A percentile compares a stretch with the other conserved stretches of the same genome.
Conservation (phyloP, 257 asterid species). For the Plantago ovata region DNA sequence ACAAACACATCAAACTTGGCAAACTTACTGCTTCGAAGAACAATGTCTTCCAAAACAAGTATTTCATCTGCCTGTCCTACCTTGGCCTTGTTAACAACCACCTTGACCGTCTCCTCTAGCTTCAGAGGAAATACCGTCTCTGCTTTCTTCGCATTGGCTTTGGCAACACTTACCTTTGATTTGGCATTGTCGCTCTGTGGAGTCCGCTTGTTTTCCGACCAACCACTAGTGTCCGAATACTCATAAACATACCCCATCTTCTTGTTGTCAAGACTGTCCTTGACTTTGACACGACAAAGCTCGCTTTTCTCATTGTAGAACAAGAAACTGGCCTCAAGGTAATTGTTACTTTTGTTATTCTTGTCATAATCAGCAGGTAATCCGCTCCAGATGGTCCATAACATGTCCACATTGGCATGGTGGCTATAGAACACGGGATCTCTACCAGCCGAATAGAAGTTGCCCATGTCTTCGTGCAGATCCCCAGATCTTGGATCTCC, state of each 20-base stretch:
- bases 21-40: conserved; percentile 19
- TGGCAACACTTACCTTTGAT: neutral
- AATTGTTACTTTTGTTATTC: conserved; percentile 9
- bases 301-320: conserved; percentile 24
- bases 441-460: conserved; percentile 29
- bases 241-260: conserved; percentile 22
- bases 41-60: conserved; percentile 22
- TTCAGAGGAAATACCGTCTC: conserved; percentile 16
- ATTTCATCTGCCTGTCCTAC: conserved; percentile 28
- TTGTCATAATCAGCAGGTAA: conserved; percentile 1
- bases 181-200: conserved; percentile 16
- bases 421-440: conserved; percentile 31
- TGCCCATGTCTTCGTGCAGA: conserved; percentile 30
- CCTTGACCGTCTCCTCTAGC: conserved; percentile 11
- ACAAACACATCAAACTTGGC: conserved; percentile 30
- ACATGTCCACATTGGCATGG: conserved; percentile 26
- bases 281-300: conserved; percentile 22
- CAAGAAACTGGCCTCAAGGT: conserved; percentile 17
- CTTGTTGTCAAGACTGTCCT: conserved; percentile 9
- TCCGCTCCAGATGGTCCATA: conserved; percentile 28
- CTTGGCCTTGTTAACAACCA: conserved; percentile 20
- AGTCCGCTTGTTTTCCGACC: conserved; percentile 20
- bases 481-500: conserved; percentile 24
- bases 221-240: conserved; percentile 12
- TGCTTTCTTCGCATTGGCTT: neutral